phyloP scores from a whole-genome alignment of 257 asterid genomes.

The Nicotiana paniculata region DNA sequence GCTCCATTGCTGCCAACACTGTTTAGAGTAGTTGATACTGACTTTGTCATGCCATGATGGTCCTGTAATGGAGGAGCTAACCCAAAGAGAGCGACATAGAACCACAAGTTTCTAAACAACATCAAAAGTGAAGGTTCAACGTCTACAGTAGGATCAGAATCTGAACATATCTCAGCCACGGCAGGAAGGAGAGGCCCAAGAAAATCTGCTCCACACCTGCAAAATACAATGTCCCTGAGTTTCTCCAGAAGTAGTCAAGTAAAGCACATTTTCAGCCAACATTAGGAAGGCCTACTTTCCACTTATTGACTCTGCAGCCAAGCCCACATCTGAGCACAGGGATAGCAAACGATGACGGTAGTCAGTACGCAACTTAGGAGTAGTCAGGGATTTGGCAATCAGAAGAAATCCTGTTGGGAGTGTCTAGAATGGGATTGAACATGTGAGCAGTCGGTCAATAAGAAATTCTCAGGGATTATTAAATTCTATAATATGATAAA shows the following conservation, averaged over 20 bases:
- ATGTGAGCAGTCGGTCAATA: slow-evolving; percentile 52
- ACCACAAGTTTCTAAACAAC: slow-evolving; percentile 96
- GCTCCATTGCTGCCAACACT: slow-evolving; percentile 69
- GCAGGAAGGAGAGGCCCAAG: slow-evolving; percentile 99
- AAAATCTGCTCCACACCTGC: slow-evolving; percentile 99
- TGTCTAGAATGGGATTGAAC: slow-evolving; percentile 86
- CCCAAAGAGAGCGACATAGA: slow-evolving; percentile 97
- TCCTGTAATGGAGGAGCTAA: slow-evolving; percentile 93
- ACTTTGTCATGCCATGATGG: slow-evolving; percentile 39
- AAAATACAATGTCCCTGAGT: slow-evolving; percentile 24
- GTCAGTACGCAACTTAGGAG: slow-evolving; percentile 72
- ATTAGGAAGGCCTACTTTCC: slow-evolving; percentile 56
- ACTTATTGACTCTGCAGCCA: slow-evolving; percentile 94
- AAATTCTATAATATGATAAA: slow-evolving; percentile 11
- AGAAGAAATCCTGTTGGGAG: slow-evolving; percentile 93
- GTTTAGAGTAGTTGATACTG: slow-evolving; percentile 72
- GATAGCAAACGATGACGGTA: slow-evolving; percentile 95
- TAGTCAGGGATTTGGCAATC: slow-evolving; percentile 70
- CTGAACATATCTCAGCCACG: slow-evolving; percentile 97
- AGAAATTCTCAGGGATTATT: slow-evolving; percentile 11
- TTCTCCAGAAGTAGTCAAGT: slow-evolving; percentile 12
- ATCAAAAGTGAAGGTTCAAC: slow-evolving; percentile 93
- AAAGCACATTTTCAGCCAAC: slow-evolving; percentile 16
- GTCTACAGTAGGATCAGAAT: slow-evolving; percentile 76
- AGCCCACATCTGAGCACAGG: slow-evolving; percentile 97